Percentiles rank a stretch among this genome's conserved stretches.
phyloP scores from a whole-genome alignment of 257 asterid species.

The Solanum pimpinellifolium region DNA sequence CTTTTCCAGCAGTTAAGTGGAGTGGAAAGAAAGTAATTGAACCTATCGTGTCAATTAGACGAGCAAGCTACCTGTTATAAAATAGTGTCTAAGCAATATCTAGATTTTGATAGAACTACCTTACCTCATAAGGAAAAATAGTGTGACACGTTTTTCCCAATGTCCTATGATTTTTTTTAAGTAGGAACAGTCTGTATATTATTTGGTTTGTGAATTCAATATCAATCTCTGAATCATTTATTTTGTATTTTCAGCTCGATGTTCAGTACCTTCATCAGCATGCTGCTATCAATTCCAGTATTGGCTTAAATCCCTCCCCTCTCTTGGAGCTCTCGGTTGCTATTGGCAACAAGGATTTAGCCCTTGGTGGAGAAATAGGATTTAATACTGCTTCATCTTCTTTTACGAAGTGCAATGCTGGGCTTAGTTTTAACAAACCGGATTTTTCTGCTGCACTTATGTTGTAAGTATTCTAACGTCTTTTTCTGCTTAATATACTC shows the following conservation, averaged over 20 bases:
- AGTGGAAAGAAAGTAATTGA: neutral
- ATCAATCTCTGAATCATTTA: neutral
- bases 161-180: neutral
- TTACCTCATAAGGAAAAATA: neutral
- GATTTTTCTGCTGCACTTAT: conserved; percentile 71
- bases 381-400: conserved; percentile 69
- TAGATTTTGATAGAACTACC: neutral
- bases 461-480: conserved; percentile 29
- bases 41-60: neutral
- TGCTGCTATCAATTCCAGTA: conserved; percentile 68
- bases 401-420: conserved; percentile 68
- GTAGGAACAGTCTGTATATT: neutral
- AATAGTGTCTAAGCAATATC: neutral
- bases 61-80: neutral
- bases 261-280: conserved; percentile 57
- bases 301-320: conserved; percentile 72
- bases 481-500: neutral
- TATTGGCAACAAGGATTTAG: conserved; percentile 46
- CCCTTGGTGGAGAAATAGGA: conserved; percentile 71
- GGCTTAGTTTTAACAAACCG: conserved; percentile 62
- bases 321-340: conserved; percentile 70
- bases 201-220: neutral
- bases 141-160: neutral
- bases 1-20: neutral
- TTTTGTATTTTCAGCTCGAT: conserved; percentile 51